Base-by-base conservation (phyloP, 371 early-diverging fungal genomes). In the Gilbertella persicaria region DNA sequence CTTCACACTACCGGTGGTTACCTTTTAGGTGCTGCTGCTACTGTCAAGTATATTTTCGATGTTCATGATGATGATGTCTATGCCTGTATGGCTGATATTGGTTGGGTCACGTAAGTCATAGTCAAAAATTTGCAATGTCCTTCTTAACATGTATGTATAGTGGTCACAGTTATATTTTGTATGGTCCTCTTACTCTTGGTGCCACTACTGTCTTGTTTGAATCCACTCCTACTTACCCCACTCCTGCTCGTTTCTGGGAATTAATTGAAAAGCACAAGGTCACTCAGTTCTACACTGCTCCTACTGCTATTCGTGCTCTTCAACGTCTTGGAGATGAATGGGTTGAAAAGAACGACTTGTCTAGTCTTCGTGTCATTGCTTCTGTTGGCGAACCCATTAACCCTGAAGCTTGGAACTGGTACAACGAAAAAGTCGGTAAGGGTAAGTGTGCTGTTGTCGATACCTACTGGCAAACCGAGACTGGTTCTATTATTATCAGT, bases 361-460 rank as follows among this genome's bases (percentile, higher is more conserved):
- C 83, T 23, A 78, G 89, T 4, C 80, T 99, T 28, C 83, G 95
- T 47, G 85, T 95, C 25, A 85, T 99, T 20, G 98, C 95, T 20
- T 88, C 92, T 36, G 98, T 98, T 9, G 99, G 99, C 37, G 99
- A 99, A 78, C 99, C 98, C 38, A 96, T 98, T 71, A 94, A 97
- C 68, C 92, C 94, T 25, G 94, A 96, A 57, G 96, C 98, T 14
- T 97, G 97, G 94, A 70, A 86, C 44, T 99, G 98, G 98, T 97
- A 95, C 77, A 77, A 88, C 66, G 81, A 86, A 41, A 85, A 88
- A 38, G 94, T 98, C 28, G 96, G 96, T 24, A 81, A 88, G 51
- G 80, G 83, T 20, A 83, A 79, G 4, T 89, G 93, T 58, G 88
- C 93, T 2, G 78, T 99, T 19, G 93, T 99, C 19, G 99, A 99